A percentile compares a stretch with the other conserved stretches of the same genome.
These are phyloP conservation scores for Zygotorulaspora florentina DNA, from an alignment of 805 yeast species.

Conservation along the genomic window DNA sequence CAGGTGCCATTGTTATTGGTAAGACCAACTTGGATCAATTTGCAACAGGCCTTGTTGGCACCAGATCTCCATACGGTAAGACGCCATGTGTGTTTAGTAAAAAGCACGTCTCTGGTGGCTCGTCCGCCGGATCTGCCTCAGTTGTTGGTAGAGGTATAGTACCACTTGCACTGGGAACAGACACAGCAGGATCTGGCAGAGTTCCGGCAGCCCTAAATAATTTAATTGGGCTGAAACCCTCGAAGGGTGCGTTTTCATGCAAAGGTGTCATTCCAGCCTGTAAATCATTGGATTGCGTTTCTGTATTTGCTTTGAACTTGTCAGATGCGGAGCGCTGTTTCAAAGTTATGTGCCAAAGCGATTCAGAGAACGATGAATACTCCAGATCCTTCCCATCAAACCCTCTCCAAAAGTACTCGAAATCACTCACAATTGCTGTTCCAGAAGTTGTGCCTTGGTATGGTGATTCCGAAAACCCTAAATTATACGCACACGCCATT, in stretches of 20 bases:
- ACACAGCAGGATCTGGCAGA: conserved; percentile 97
- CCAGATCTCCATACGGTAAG: conserved; percentile 90
- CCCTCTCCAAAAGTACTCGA: conserved; percentile 57
- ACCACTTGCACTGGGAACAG: conserved; percentile 89
- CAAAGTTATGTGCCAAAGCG: conserved; percentile 66
- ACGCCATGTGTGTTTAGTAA: conserved; percentile 74
- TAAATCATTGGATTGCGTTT: conserved; percentile 87
- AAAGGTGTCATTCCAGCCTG: conserved; percentile 97
- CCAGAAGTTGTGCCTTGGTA: conserved; percentile 74
- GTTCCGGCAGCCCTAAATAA: conserved; percentile 96
- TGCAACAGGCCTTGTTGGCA: conserved; percentile 96
- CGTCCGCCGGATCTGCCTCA: conserved; percentile 93
- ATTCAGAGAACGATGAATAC: conserved; percentile 66
- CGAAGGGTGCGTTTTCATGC: conserved; percentile 82
- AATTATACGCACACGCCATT: conserved; percentile 60
- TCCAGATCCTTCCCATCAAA: conserved; percentile 70
- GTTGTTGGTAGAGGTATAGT: conserved; percentile 87
- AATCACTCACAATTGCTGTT: conserved; percentile 65
- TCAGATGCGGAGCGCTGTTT: conserved; percentile 80
- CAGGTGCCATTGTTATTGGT: conserved; percentile 91
- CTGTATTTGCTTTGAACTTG: conserved; percentile 73
- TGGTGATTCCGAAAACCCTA: conserved; percentile 75
- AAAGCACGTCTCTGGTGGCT: conserved; percentile 88
- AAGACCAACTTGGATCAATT: conserved; percentile 95
- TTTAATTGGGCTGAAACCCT: conserved; percentile 87